These are phyloP conservation scores for Cercospora sojina DNA, from an alignment of 2,329 filamentous ascomycete genomes.

Conservation along the genomic window DNA sequence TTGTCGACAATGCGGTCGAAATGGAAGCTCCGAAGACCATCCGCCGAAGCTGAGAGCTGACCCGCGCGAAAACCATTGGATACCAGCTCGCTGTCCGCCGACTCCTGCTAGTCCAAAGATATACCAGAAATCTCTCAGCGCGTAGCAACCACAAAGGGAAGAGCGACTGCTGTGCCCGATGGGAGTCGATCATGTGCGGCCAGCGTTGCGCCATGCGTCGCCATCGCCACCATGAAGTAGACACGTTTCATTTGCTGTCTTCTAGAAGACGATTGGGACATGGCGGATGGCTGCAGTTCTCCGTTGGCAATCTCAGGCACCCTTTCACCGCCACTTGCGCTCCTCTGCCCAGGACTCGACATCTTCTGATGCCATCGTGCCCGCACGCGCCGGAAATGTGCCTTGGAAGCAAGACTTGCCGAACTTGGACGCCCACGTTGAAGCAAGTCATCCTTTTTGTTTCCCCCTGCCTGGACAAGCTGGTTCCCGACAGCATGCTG, in stretches of 20 bases:
- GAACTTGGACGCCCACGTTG: constrained; percentile 10
- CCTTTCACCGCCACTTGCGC: constrained; percentile 35
- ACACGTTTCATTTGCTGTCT: constrained; percentile 33
- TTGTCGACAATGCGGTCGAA: constrained; percentile 5
- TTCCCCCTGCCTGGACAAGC: constrained; percentile 1
- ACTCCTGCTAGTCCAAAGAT: neutral
- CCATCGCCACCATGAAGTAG: constrained; percentile 20
- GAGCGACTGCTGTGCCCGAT: constrained; percentile 4
- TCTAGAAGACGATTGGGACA: constrained; percentile 32
- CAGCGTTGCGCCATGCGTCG: constrained; percentile 24
- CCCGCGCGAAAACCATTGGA: constrained; percentile 6
- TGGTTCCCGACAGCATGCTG: constrained; percentile 9
- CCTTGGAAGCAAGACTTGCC: constrained; percentile 21
- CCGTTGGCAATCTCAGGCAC: constrained; percentile 31
- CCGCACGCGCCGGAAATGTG: constrained; percentile 13
- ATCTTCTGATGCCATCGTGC: constrained; percentile 2
- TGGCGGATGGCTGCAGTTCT: constrained; percentile 32
- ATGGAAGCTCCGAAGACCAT: constrained; percentile 10
- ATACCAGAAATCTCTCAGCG: neutral
- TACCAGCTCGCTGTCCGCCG: neutral
- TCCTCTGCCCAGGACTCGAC: constrained; percentile 20
- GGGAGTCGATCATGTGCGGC: constrained; percentile 20
- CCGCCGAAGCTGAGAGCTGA: constrained; percentile 5
- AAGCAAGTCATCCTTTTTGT: constrained; percentile 6
- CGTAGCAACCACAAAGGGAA: constrained; percentile 2